Evolutionary conservation across 2,329 filamentous ascomycete genomes (phyloP).

Genomic region (Dactylellina haptotyla): DNA sequence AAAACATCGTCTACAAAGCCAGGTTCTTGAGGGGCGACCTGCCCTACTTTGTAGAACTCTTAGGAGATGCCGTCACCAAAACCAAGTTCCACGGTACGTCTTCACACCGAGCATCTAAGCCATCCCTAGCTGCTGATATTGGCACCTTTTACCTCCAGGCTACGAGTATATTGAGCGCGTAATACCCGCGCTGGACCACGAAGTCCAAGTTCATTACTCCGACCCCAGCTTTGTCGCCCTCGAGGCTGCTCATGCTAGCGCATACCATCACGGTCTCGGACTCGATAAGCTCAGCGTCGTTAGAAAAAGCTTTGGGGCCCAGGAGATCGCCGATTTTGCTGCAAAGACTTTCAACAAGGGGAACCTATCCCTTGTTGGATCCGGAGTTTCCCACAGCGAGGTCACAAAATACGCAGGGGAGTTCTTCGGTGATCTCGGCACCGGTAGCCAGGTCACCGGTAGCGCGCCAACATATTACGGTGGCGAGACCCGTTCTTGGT

Average conservation of each 20-base stretch:
- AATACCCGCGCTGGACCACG: conserved; percentile 76
- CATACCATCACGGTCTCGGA: conserved; percentile 94
- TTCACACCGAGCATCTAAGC: not conserved
- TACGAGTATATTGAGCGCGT: conserved; percentile 93
- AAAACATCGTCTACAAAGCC: conserved; percentile 90
- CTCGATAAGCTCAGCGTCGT: conserved; percentile 77
- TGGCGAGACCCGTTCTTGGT: conserved; percentile 89
- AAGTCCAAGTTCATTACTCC: conserved; percentile 77
- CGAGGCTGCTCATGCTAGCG: conserved; percentile 84
- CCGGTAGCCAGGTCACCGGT: conserved; percentile 68
- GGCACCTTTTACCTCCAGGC: conserved; percentile 65
- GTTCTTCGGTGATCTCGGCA: conserved; percentile 82
- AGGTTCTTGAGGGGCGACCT: conserved; percentile 96
- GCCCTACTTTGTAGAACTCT: conserved; percentile 95
- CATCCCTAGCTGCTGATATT: conserved; percentile 37
- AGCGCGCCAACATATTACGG: conserved; percentile 84
- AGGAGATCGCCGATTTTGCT: conserved; percentile 80
- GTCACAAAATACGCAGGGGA: conserved; percentile 89
- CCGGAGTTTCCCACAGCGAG: conserved; percentile 79
- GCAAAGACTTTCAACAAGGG: conserved; percentile 83
- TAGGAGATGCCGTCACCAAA: conserved; percentile 87
- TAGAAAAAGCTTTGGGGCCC: conserved; percentile 78
- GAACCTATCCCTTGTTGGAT: conserved; percentile 91
- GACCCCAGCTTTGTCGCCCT: conserved; percentile 76
- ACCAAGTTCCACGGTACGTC: conserved; percentile 81